Conservation (phyloP, 345 rosid genomes). For the Sisymbrium altissimum region DNA sequence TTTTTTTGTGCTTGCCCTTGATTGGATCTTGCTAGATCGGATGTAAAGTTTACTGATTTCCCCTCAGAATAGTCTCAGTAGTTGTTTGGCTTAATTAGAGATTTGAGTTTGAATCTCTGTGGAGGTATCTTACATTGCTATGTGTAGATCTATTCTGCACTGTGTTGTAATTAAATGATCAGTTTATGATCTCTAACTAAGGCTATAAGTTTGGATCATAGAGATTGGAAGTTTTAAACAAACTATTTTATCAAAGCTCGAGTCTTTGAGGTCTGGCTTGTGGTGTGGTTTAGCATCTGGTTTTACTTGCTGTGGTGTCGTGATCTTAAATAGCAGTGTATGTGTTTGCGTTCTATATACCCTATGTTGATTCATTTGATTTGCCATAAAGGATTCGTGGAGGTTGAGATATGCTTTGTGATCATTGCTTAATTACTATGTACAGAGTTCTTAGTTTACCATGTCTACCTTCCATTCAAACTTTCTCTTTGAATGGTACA, state of each 20-base stretch:
- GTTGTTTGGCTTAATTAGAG: neutral
- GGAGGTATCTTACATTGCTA: neutral
- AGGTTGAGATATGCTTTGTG: neutral
- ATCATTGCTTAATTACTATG: neutral
- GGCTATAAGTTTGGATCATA: neutral
- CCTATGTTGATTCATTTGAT: neutral
- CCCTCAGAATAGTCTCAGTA: neutral
- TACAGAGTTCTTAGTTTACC: neutral
- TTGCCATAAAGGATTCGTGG: neutral
- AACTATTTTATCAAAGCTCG: neutral
- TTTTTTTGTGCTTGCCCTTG: neutral
- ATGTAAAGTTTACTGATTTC: neutral
- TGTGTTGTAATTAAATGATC: too few species aligned
- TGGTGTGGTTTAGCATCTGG: constrained; percentile 1
- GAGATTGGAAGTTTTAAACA: neutral
- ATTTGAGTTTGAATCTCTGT: neutral
- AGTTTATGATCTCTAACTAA: neutral
- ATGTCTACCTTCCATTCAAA: neutral
- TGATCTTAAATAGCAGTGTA: neutral
- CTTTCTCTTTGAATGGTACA: neutral
- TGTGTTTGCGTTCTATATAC: neutral
- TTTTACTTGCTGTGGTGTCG: neutral
- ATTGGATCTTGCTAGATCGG: constrained; percentile 30
- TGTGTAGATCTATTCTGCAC: too few species aligned
- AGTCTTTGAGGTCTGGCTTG: constrained; percentile 15